Conservation (phyloP, 768 basidiomycete species). For the Rhodotorula paludigena region DNA sequence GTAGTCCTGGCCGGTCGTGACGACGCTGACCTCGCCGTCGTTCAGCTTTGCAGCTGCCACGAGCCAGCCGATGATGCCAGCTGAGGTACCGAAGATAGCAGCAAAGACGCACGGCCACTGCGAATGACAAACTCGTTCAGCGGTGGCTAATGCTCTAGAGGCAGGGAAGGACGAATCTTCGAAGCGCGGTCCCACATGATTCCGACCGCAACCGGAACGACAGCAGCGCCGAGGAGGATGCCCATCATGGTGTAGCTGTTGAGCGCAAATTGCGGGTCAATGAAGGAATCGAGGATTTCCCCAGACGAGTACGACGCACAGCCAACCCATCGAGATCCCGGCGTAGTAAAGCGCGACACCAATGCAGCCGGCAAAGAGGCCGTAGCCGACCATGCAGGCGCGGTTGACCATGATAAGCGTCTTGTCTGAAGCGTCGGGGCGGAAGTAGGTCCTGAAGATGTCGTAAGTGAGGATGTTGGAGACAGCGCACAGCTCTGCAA, state of each 20-base stretch:
- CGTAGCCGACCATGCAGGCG: not conserved
- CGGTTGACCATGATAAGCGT: slow-evolving; percentile 41
- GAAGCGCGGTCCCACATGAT: slow-evolving; percentile 75
- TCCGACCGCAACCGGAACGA: slow-evolving; percentile 63
- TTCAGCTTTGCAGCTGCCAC: slow-evolving; percentile 71
- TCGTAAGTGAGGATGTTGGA: slow-evolving; percentile 67
- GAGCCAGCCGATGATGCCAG: slow-evolving; percentile 79
- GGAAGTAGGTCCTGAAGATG: slow-evolving; percentile 58
- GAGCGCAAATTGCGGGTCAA: not conserved
- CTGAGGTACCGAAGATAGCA: not conserved
- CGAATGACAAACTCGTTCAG: too few relatives aligned
- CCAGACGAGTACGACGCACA: slow-evolving; percentile 46
- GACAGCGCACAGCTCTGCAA: slow-evolving; percentile 84
- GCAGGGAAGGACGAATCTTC: slow-evolving; percentile 70
- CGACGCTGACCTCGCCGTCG: slow-evolving; percentile 64
- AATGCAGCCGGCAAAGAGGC: not conserved
- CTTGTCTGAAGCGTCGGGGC: slow-evolving; percentile 65
- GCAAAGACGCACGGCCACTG: not conserved
- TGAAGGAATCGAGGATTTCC: slow-evolving; percentile 54
- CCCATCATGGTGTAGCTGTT: slow-evolving; percentile 48
- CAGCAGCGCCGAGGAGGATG: slow-evolving; percentile 72
- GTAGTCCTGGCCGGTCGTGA: slow-evolving; percentile 48
- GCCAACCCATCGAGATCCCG: slow-evolving; percentile 37
- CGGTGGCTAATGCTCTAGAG: slow-evolving; percentile 6
- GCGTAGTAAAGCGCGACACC: slow-evolving; percentile 56